phyloP scores from a whole-genome alignment of 768 basidiomycete species.

The Russula vinacea region DNA sequence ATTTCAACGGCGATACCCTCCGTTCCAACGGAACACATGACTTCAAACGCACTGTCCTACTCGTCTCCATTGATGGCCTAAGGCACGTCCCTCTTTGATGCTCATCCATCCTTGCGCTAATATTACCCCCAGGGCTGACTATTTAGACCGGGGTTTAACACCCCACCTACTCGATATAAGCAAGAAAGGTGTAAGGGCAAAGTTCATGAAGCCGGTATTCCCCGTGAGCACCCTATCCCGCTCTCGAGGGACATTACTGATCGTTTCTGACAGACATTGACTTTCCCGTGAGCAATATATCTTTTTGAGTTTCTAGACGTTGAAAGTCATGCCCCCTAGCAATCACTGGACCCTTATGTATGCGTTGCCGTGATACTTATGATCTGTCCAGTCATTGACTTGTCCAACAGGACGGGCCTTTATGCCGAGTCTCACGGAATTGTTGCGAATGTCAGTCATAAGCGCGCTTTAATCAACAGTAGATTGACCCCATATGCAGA shows the following conservation, averaged over 20 bases:
- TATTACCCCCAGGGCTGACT: conserved; percentile 60
- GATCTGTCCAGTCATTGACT: not conserved
- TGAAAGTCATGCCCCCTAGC: conserved; percentile 38
- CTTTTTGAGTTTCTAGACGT: not conserved
- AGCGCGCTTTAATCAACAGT: conserved; percentile 1
- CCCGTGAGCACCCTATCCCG: conserved; percentile 52
- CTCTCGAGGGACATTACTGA: conserved; percentile 14
- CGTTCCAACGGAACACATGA: conserved; percentile 80
- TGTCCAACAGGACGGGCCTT: conserved; percentile 69
- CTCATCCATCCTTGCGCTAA: not conserved
- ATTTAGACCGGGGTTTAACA: conserved; percentile 80
- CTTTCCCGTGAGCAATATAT: conserved; percentile 70
- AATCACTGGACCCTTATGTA: conserved; percentile 92
- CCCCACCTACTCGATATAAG: conserved; percentile 80
- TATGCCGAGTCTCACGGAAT: conserved; percentile 90
- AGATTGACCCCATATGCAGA: conserved; percentile 43
- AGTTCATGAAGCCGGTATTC: conserved; percentile 83
- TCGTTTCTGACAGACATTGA: conserved; percentile 57
- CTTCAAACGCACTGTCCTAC: conserved; percentile 74
- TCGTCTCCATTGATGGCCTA: conserved; percentile 86
- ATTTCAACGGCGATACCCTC: conserved; percentile 43
- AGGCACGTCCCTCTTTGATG: conserved; percentile 39
- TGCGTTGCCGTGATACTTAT: conserved; percentile 27
- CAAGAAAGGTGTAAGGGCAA: conserved; percentile 79
- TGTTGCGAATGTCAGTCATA: conserved; percentile 67